Evolutionary conservation across 2,329 filamentous ascomycete species (phyloP), one percentile per base, ranked within the genome.

Genomic region (Septoria petroselini): DNA sequence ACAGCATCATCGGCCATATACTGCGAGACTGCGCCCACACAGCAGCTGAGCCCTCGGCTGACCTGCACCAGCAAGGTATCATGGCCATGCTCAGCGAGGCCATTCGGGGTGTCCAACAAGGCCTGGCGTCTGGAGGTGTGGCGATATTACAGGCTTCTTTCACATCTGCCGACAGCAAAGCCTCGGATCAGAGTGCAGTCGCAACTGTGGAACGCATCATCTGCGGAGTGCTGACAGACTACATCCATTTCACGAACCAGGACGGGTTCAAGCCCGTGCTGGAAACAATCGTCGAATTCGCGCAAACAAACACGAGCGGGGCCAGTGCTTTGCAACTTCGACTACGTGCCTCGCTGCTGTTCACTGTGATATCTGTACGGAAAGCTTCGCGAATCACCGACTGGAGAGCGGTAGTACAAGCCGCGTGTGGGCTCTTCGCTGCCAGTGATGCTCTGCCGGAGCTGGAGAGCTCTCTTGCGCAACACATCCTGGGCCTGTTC

Each of bases 51-150:
- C 80, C 81, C 53, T 52, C 58, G 7, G 54, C 60, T 11, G 58
- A 62, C 38, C 76, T 89, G 11, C 95, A 95, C 66, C 85, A 86
- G 55, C 84, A 94, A 65, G 93, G 91, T 48, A 70, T 96, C 38
- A 96, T 95, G 88, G 87, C 83, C 14, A 84, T 97, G 76, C 88
- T 96, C 63, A 84, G 89, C 3, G 91, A 97, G 68, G 84, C 91
- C 7, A 78, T 83, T 45, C 81, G 82, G 59, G 82, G 82, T 19
- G 70, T 84, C 23, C 80, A 83, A 55, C 67, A 73, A 41, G 76
- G 75, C 0, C 65, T 84, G 6, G 79, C 84, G 63, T 80, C 80
- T 2, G 79, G 78, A 57, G 81, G 77, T 25, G 62, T 70, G 2
- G 72, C 76, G 7, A 73, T 83, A 15, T 60, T 83, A 18, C 67